Base-by-base conservation (phyloP, 1,139 yeast species). In the Scheffersomyces illinoinensis region DNA sequence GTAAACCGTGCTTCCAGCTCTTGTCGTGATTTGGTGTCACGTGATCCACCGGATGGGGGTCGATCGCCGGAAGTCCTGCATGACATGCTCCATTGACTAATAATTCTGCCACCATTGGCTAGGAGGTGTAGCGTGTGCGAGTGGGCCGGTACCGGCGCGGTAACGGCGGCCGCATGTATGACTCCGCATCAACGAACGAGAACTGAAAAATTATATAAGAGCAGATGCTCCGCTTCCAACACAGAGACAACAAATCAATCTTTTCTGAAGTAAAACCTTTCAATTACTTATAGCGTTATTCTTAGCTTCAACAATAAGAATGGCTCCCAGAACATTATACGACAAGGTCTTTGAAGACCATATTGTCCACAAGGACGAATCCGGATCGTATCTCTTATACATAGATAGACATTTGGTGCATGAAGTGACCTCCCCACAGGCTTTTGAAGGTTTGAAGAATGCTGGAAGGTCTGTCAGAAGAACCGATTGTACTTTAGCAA, bases 391-490 rank as follows among this genome's bases (percentile, higher is more conserved):
- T 71, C 83, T 95, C 66, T 78, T 95, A 64, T 95, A 91, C 76
- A 93, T 95, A 62, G 99, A 95, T 77, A 91, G 99, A 77, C 99
- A 95, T 75, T 83, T 95, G 68, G 97, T 95, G 59, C 99, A 95
- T 75, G 99, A 95, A 78, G 99, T 95, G 58, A 95, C 99, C 1
- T 93, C 98, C 48, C 99, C 99, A 47, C 99, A 95, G 77, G 99
- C 99, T 10, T 95, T 95, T 72, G 99, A 95, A 78, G 98, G 98
- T 52, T 85, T 95, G 68, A 85, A 83, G 65, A 90, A 87, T 69
- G 97, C 98, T 23, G 91, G 90, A 56, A 88, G 99, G 80, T 74
- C 76, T 60, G 97, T 95, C 56, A 89, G 99, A 82, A 87, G 99
- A 79, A 82, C 85, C 10, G 98, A 95, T 76, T 93, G 98, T 78